These are phyloP conservation scores for Pleodorina starrii DNA, from an alignment of 139 green algal genomes.

Conservation along the genomic window DNA sequence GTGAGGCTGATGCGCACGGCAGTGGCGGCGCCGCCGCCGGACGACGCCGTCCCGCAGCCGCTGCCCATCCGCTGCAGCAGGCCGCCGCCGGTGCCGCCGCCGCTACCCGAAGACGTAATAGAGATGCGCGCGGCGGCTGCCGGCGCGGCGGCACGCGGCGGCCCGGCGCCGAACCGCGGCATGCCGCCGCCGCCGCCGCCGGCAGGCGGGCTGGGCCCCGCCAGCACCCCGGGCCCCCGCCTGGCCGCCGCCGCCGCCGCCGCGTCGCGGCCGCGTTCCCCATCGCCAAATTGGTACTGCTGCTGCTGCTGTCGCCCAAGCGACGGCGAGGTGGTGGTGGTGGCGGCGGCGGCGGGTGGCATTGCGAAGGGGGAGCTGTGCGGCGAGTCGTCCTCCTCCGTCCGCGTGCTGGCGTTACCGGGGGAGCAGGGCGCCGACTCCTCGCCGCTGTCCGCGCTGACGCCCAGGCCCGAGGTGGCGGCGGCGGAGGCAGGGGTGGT, in stretches of 20 bases:
- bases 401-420: slow-evolving; percentile 14
- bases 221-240: not conserved
- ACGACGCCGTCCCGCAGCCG: not conserved
- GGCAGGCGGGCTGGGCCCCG: not conserved
- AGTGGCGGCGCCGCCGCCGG: not conserved
- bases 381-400: slow-evolving; percentile 25
- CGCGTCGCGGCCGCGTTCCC: not conserved
- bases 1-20: not conserved
- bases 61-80: not conserved
- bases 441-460: slow-evolving; percentile 17
- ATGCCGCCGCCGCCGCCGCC: not conserved
- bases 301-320: too few relatives aligned
- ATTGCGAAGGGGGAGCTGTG: too few relatives aligned
- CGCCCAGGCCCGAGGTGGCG: slow-evolving; percentile 53
- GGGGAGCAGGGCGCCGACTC: slow-evolving; percentile 12
- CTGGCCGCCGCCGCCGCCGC: not conserved
- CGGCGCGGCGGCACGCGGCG: too few relatives aligned
- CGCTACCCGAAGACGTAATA: too few relatives aligned
- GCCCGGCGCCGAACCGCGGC: not conserved
- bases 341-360: not conserved
- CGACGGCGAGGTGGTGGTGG: not conserved
- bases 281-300: not conserved
- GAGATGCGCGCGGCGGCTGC: too few relatives aligned
- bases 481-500: slow-evolving; percentile 57
- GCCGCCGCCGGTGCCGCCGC: not conserved